Base-by-base conservation (phyloP, 2,329 filamentous ascomycete species). In the Akanthomyces muscarius region DNA sequence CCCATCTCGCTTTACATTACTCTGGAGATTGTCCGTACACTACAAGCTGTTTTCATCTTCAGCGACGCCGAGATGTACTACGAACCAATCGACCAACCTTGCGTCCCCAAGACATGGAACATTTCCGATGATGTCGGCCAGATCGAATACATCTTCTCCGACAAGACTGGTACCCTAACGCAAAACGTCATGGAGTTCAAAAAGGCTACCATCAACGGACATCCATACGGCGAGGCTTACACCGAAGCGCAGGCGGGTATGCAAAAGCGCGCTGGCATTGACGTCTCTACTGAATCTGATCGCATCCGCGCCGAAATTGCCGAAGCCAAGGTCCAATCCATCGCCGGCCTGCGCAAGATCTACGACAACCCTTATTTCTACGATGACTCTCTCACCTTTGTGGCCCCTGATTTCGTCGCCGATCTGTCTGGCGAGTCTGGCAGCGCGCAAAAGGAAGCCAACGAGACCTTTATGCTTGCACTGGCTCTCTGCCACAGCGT, bases 171-270 rank as follows among this genome's bases (percentile, higher is more conserved):
- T 30, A 98, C 94, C 1, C 80, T 98, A 68, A 98, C 94, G 6
- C 96, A 95, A 77, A 98, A 98, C 72, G 89, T 93, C 81, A 98
- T 99, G 95, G 96, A 99, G 75, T 99, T 98, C 85, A 99, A 98
- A 76, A 99, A 99, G 76, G 92, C 90, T 62, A 96, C 93, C 0
- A 89, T 99, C 76, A 98, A 98, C 71, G 94, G 94, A n/a, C 86
- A 95, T 65, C 88, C 93, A 0, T 99, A 99, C 69, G 95, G 96
- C 65, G 95, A 99, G 77, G 95, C 95, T 0, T 99, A 97, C 71
- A 99, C 96, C 0, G 95, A 99, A 76, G 95, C 95, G 0, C 91
- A 97, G 75, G 91, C 94, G 58, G 95, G 95, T 63, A 95, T 99
- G 91, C 92, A 96, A 73, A 92, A 94, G 76, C 86, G 95, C 65